Conservation (phyloP, 306 rosid genomes). For the Cotoneaster glaucophyllus region DNA sequence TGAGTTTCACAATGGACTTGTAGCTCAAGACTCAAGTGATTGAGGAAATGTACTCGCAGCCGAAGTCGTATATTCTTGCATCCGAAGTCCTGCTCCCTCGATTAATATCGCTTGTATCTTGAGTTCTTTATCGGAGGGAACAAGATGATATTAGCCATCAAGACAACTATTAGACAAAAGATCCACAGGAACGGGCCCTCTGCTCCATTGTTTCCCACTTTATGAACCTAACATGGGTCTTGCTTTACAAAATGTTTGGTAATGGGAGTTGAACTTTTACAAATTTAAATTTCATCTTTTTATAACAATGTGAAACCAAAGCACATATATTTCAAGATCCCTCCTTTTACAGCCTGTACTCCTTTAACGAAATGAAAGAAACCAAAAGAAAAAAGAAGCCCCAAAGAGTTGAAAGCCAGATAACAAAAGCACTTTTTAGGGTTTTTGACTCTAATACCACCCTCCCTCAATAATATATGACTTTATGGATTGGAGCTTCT, state of each 20-base stretch:
- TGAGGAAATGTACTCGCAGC: not conserved
- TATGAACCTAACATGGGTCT: constrained; percentile 42
- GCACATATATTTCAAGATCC: constrained; percentile 32
- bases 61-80: no score
- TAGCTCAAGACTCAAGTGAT: not conserved
- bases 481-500: constrained; percentile 38
- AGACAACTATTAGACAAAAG: constrained; percentile 44
- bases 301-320: constrained; percentile 19
- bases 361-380: constrained; percentile 10
- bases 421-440: constrained; percentile 35
- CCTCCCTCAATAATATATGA: constrained; percentile 29
- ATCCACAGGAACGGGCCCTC: constrained; percentile 45
- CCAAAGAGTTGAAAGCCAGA: constrained; percentile 14
- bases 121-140: not conserved
- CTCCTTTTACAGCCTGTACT: constrained; percentile 53
- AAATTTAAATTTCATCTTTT: not conserved
- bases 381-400: constrained; percentile 11
- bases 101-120: not conserved
- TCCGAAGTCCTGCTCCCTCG: not conserved
- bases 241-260: constrained; percentile 25
- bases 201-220: constrained; percentile 70
- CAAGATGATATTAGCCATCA: not conserved
- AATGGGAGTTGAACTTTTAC: constrained; percentile 12
- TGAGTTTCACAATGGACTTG: not conserved
- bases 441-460: constrained; percentile 41